Base-by-base conservation (phyloP, 495 filamentous ascomycete species). In the Umbilicaria muhlenbergii region DNA sequence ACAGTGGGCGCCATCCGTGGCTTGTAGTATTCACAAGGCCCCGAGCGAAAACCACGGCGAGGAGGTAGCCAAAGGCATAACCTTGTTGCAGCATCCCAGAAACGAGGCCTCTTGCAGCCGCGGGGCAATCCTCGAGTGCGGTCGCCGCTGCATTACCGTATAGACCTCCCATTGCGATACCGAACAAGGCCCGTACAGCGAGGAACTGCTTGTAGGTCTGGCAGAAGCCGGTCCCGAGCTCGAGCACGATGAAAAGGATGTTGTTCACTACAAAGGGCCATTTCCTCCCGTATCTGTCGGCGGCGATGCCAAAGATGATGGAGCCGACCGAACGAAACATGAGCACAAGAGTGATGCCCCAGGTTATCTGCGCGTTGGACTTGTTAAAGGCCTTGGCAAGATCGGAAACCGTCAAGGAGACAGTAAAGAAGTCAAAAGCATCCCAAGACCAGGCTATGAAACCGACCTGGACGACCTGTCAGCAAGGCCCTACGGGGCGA, bases 371-470 rank as follows among this genome's bases (percentile, higher is more conserved):
- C 3, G 78, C 73, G 32, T 79, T 80, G 36, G 69, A 62, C 50
- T 71, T 75, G 45, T 66, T 68, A 51, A 91, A 93, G 2, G 63
- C 58, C 50, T 75, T 59, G 19, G 83, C 77, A 21, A 93, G 67
- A 28, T 85, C 60, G 5, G 62, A 59, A 16, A 85, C 75, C 0
- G 83, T 86, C 43, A 93, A 58, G 6, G 79, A 84, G 51, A 91
- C 83, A 47, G 83, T 88, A 67, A 93, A 93, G 68, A 93, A 93
- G 55, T 93, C 86, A 48, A 91, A 88, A 12, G 85, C 75, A 57
- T 93, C 85, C 81, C 84, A 89, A 0, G 78, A 75, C 83, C 83
- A 88, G 11, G 72, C 83, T 14, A 69, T 48, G 46, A 84, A 86
- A 5, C 76, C 79, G 49, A 81, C 52, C 62, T 64, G 38, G 28